Percentiles rank a stretch among this genome's conserved stretches.
Evolutionary conservation across 2,329 filamentous ascomycete species (phyloP).

Genomic region (Talaromyces sp.): DNA sequence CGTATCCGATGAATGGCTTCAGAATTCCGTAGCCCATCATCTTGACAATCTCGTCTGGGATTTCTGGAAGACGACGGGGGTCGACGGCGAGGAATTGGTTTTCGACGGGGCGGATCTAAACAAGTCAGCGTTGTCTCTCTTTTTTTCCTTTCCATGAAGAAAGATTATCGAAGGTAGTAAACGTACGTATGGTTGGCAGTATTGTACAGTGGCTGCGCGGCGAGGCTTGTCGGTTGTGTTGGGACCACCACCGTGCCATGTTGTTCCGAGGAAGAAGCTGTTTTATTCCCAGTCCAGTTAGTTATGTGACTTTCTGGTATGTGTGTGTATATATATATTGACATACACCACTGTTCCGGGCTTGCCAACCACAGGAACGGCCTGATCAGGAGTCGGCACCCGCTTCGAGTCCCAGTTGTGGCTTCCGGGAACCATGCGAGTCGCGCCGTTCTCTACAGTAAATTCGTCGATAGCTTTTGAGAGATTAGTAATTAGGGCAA

Average conservation of each 20-base stretch:
- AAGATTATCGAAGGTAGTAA: no score
- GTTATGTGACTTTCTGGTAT: neutral
- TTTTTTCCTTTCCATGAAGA: neutral
- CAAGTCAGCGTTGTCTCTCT: neutral
- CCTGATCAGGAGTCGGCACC: conserved; percentile 21
- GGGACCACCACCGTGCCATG: conserved; percentile 37
- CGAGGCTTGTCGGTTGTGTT: conserved; percentile 27
- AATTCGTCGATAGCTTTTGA: conserved; percentile 27
- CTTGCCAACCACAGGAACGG: conserved; percentile 30
- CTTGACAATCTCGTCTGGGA: conserved; percentile 25
- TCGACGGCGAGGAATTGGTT: conserved; percentile 30
- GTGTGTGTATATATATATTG: neutral
- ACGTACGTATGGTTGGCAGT: conserved; percentile 35
- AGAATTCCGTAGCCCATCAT: conserved; percentile 32
- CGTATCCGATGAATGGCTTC: conserved; percentile 29
- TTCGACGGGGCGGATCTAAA: conserved; percentile 28
- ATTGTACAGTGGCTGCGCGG: conserved; percentile 36
- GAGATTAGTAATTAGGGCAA: neutral
- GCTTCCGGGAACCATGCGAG: conserved; percentile 31
- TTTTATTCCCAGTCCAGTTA: neutral
- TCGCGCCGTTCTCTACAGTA: conserved; percentile 31
- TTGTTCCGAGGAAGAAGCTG: conserved; percentile 26
- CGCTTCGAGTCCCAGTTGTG: conserved; percentile 30
- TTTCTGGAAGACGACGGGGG: conserved; percentile 24
- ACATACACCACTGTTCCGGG: conserved; percentile 32